Evolutionary conservation across 164 flowering plant genomes (phyloP).

Genomic region (Chimonanthus praecox): DNA sequence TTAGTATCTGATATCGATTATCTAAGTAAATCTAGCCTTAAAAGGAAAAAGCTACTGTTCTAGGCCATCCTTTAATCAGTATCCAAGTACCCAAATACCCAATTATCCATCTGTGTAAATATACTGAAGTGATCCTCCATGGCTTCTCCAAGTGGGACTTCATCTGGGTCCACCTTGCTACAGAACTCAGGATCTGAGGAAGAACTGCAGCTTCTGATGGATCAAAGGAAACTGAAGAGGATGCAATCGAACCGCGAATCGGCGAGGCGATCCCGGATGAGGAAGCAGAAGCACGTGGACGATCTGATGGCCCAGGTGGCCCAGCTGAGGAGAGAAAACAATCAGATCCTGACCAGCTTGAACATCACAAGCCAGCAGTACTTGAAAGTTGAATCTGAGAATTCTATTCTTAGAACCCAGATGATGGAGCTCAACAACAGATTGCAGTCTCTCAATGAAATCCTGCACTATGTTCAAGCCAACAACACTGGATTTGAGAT

Average conservation of each 20-base stretch:
- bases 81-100: neutral
- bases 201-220: conserved; percentile 42
- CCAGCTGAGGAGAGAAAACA: conserved; percentile 50
- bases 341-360: conserved; percentile 36
- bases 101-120: neutral
- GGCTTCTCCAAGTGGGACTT: conserved; percentile 59
- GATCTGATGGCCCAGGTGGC: conserved; percentile 53
- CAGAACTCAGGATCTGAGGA: conserved; percentile 36
- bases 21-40: neutral
- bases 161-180: conserved; percentile 27
- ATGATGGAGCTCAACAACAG: conserved; percentile 57
- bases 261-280: conserved; percentile 74
- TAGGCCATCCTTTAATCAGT: neutral
- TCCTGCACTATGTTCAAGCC: conserved; percentile 29
- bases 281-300: conserved; percentile 82
- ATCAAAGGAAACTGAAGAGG: conserved; percentile 65
- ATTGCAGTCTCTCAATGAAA: conserved; percentile 59
- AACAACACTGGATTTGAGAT: neutral
- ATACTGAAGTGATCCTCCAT: neutral
- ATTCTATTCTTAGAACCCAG: conserved; percentile 62
- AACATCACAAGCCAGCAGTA: conserved; percentile 48
- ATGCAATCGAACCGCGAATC: conserved; percentile 91
- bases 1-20: neutral
- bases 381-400: conserved; percentile 54
- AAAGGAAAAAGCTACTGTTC: neutral